Conservation (phyloP, 2,329 filamentous ascomycete genomes). For the Pseudogymnoascus sp. region DNA sequence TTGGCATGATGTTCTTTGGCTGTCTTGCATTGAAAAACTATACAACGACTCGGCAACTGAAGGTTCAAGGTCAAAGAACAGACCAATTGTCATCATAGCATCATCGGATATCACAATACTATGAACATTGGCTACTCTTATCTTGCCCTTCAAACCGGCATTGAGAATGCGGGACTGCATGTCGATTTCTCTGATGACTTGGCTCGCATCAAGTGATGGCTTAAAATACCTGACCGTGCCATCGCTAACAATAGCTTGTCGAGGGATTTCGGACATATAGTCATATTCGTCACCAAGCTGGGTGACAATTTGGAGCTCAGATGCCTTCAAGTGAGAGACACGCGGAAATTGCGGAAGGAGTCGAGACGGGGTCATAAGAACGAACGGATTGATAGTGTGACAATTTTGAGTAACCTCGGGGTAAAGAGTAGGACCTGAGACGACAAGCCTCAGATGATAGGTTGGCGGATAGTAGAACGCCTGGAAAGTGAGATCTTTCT, state of each 20-base stretch:
- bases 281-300: background rate
- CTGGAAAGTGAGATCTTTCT: slow-evolving; percentile 15
- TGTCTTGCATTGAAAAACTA: slow-evolving; percentile 10
- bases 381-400: slow-evolving; percentile 14
- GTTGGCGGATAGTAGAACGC: slow-evolving; percentile 15
- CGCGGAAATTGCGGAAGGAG: slow-evolving; percentile 12
- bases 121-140: slow-evolving; percentile 14
- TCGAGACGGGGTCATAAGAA: slow-evolving; percentile 15
- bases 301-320: slow-evolving; percentile 12
- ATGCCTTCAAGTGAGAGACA: slow-evolving; percentile 12
- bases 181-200: slow-evolving; percentile 15
- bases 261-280: slow-evolving; percentile 15
- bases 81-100: slow-evolving; percentile 13
- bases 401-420: slow-evolving; percentile 14
- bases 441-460: slow-evolving; percentile 15
- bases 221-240: slow-evolving; percentile 13
- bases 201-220: slow-evolving; percentile 13
- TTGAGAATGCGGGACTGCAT: slow-evolving; percentile 12
- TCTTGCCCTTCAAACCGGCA: slow-evolving; percentile 14
- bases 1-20: slow-evolving; percentile 15
- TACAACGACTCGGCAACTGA: slow-evolving; percentile 13
- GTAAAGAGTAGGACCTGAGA: slow-evolving; percentile 12
- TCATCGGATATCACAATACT: slow-evolving; percentile 13
- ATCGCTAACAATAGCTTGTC: slow-evolving; percentile 11
- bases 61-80: slow-evolving; percentile 16